These are phyloP conservation scores for Akanthomyces uredinophilus DNA, from an alignment of 2,329 filamentous ascomycete genomes.

Conservation along the genomic window DNA sequence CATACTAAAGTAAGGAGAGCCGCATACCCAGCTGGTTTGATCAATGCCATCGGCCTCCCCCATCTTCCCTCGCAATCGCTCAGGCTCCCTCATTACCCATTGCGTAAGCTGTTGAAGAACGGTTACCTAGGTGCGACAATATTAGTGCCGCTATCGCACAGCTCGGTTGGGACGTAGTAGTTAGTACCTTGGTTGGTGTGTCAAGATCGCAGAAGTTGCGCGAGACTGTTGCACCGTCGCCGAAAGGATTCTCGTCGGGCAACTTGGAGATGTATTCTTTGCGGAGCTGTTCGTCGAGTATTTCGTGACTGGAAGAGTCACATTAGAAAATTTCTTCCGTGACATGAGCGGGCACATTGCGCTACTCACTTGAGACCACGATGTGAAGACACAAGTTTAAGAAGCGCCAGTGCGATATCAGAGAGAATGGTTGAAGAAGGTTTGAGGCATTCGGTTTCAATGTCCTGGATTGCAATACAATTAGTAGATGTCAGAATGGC, in stretches of 20 bases:
- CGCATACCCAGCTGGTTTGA: slow-evolving; percentile 71
- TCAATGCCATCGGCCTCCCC: slow-evolving; percentile 75
- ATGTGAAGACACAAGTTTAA: slow-evolving; percentile 93
- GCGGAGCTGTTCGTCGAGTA: slow-evolving; percentile 90
- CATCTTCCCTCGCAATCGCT: slow-evolving; percentile 82
- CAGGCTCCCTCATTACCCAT: slow-evolving; percentile 83
- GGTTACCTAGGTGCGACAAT: slow-evolving; percentile 45
- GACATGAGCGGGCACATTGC: neutral
- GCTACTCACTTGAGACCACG: slow-evolving; percentile 76
- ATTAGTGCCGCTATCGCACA: neutral
- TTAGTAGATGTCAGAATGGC: neutral
- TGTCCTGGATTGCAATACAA: slow-evolving; percentile 51
- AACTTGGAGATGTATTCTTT: slow-evolving; percentile 83
- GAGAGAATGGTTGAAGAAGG: slow-evolving; percentile 68
- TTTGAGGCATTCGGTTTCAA: slow-evolving; percentile 84
- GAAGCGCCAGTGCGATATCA: slow-evolving; percentile 76
- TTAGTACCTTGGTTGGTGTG: slow-evolving; percentile 66
- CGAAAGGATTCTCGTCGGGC: slow-evolving; percentile 77
- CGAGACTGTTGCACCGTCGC: slow-evolving; percentile 61
- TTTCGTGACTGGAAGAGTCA: slow-evolving; percentile 57
- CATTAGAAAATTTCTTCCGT: slow-evolving; percentile 10
- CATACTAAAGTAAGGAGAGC: neutral
- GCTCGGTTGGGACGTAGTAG: neutral
- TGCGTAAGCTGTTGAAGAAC: slow-evolving; percentile 84
- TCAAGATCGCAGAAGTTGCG: slow-evolving; percentile 76